Conservation (phyloP, 495 filamentous ascomycete genomes). For the Penicillium turbatum region DNA sequence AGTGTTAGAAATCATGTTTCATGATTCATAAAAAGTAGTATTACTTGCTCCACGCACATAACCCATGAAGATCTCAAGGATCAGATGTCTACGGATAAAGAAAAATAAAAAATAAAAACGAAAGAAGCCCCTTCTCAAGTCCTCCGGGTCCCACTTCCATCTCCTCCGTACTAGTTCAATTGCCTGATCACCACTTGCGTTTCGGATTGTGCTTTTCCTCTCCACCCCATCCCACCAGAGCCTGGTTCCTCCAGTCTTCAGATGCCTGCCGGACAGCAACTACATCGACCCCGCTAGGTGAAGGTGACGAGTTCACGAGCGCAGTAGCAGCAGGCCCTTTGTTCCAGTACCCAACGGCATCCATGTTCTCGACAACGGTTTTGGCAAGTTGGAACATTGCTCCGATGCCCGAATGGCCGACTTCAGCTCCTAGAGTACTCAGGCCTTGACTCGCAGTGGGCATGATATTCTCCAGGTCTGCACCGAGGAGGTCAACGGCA, state of each 20-base stretch:
- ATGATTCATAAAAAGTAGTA: too few relatives aligned
- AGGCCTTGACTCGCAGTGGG: constrained; percentile 6
- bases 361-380: constrained; percentile 34
- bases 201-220: neutral
- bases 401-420: constrained; percentile 31
- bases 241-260: neutral
- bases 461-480: neutral
- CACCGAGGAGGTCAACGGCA: neutral
- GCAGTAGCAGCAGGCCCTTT: constrained; percentile 6
- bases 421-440: neutral
- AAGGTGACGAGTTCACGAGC: neutral
- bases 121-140: too few relatives aligned
- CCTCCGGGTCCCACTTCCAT: too few relatives aligned
- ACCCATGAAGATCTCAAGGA: neutral
- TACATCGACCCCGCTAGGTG: neutral
- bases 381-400: constrained; percentile 29
- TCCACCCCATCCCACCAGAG: neutral
- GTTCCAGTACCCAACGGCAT: constrained; percentile 34
- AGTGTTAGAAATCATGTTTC: neutral
- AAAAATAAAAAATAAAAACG: too few relatives aligned
- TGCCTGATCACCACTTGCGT: neutral
- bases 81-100: neutral
- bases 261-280: neutral
- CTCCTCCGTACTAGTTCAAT: neutral
- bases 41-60: neutral